Evolutionary conservation across 441 rosid genomes (phyloP), one percentile per base, ranked within the genome.

Genomic region (Viola pubescens): DNA sequence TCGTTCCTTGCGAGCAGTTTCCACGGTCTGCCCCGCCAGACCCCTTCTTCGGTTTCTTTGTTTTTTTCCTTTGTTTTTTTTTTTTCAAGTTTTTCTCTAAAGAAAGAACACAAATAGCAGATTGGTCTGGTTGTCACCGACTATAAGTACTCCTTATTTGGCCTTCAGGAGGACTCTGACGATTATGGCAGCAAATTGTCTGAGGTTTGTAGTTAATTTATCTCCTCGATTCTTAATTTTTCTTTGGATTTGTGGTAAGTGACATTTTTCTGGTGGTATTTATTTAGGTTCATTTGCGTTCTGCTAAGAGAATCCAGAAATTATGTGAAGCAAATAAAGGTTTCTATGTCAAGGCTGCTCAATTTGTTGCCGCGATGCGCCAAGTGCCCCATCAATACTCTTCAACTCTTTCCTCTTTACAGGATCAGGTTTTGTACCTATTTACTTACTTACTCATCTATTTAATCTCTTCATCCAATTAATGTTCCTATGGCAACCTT

Each of bases 341-440:
- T 44, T 86, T 91, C 73, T 91, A 86, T 59, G 79, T 83, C 64
- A 91, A 91, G 83, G 98, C 98, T 39, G 98, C 96, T 46, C 98
- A 91, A 68, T 91, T 86, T 74, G 87, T 86, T 58, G 82, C 89
- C 48, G 78, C 96, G 13, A 37, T 91, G 76, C 77, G 82, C 66
- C 92, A 85, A 58, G 88, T 81, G 64, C 98, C 96, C 0, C 77
- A 75, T 64, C 95, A 88, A 68, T 91, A 91, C 68, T 73, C 86
- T 4, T 66, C 70, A 9, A 76, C 71, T 14, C 92, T 91, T 71
- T 85, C 91, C 8, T 75, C 95, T 4, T 74, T 91, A 63, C 95
- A 86, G 75, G 91, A 91, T 70, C 79, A 91, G 89, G 97, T 87
- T 45, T 37, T 52, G 16, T 45, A 68, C 39, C 43, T 55, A 9